phyloP scores from a whole-genome alignment of 202 grass and related monocot genomes.

The Miscanthus sacchariflorus region DNA sequence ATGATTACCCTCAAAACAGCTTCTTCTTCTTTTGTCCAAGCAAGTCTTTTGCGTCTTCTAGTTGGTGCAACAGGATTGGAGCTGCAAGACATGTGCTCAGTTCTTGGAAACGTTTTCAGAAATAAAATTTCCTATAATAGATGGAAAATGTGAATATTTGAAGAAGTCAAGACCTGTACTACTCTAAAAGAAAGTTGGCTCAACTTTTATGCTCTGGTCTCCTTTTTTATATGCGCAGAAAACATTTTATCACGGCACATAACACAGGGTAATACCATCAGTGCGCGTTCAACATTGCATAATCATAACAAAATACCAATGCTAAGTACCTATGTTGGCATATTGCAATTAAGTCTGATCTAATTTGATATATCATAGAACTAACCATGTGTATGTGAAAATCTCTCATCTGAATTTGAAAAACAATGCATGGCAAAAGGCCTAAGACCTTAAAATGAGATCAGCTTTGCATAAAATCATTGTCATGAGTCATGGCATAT shows the following conservation, averaged over 20 bases:
- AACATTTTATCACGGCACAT: background rate
- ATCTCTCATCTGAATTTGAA: background rate
- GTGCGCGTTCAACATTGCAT: background rate
- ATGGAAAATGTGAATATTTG: background rate
- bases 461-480: constrained; percentile 1
- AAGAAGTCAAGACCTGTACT: background rate
- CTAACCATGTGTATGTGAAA: background rate
- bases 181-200: background rate
- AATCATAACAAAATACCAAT: background rate
- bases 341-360: background rate
- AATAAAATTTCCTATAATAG: background rate
- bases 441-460: background rate
- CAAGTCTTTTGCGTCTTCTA: constrained; percentile 37
- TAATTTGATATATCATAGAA: background rate
- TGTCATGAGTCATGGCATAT: background rate
- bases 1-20: constrained; percentile 48
- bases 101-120: background rate
- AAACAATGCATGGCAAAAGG: background rate
- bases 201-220: background rate
- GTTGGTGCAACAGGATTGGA: constrained; percentile 32
- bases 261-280: background rate
- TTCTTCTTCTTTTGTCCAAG: constrained; percentile 56
- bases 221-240: background rate
- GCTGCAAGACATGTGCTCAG: constrained; percentile 37
- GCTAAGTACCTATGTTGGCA: background rate